A percentile compares a stretch with the other conserved stretches of the same genome.
Evolutionary conservation across 2,329 filamentous ascomycete species (phyloP).

Genomic region (Amesomyces nigricolor): DNA sequence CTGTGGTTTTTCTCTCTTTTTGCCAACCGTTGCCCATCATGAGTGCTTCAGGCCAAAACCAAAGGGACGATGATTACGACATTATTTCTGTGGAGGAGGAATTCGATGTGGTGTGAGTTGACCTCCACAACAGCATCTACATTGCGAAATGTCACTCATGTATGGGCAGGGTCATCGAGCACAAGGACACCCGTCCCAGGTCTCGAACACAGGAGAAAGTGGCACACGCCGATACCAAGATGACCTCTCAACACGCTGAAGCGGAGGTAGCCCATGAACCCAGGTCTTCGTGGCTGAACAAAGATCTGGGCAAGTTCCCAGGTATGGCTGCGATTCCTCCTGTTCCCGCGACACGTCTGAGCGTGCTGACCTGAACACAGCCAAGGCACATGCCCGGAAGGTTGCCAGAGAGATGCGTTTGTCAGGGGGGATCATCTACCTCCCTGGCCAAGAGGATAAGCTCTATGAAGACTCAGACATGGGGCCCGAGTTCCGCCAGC

Average conservation of each 20-base stretch:
- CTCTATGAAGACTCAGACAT: conserved; percentile 56
- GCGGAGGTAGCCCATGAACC: conserved; percentile 18
- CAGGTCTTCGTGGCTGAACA: conserved; percentile 16
- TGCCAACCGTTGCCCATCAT: too few relatives aligned
- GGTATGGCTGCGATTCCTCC: conserved; percentile 13
- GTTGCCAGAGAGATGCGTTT: conserved; percentile 47
- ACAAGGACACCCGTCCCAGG: conserved; percentile 27
- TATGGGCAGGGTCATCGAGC: conserved; percentile 32
- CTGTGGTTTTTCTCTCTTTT: not conserved
- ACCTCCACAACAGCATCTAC: not conserved
- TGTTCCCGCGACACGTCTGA: not conserved
- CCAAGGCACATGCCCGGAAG: conserved; percentile 52
- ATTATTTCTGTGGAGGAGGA: conserved; percentile 46
- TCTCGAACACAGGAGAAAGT: not conserved
- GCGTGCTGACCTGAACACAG: conserved; percentile 30
- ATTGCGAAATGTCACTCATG: not conserved
- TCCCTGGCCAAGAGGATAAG: conserved; percentile 47
- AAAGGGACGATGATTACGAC: conserved; percentile 35
- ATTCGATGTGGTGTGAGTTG: conserved; percentile 50
- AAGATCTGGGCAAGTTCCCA: conserved; percentile 25
- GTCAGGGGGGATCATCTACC: conserved; percentile 48
- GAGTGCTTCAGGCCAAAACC: conserved; percentile 13
- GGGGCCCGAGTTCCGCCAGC: conserved; percentile 50
- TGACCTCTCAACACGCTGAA: not conserved
- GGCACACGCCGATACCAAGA: not conserved